Base-by-base conservation (phyloP, 148 eudicot genomes). In the Simmondsia chinensis region DNA sequence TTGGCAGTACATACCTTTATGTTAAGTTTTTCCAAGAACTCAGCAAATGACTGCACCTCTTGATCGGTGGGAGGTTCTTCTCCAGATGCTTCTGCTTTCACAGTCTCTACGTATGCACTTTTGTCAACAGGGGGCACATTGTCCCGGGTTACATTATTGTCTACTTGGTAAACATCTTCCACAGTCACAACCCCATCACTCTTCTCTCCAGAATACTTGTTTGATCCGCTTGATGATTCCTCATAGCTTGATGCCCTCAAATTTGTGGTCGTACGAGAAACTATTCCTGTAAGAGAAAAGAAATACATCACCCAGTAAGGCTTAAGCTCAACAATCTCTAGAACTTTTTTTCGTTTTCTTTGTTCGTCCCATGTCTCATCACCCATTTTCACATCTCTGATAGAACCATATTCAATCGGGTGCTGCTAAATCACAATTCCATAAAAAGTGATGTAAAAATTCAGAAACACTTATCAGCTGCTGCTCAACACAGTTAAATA, bases 161-260 rank as follows among this genome's bases (percentile, higher is more conserved):
- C 57, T 0, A 23, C 50, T 1, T 33, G 20, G 6, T 33, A 43
- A 22, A 27, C 59, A 48, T 66, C 74, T 25, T 61, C 74, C 12
- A 51, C 17, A 2, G 57, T 51, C 9, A 28, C 61, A 25, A 42
- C 50, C 19, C 36, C 50, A 26, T 59, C 65, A 31, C 43, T 31
- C 20, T 57, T 64, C 35, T 59, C 56, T 39, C 32, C 61, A 4
- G 23, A 24, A 61, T 48, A 71, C 8, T 43, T 60, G 54, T 38
- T 64, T 23, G 51, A 11, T 11, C 37, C 51, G 10, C 50, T 69
- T 11, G 82, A 61, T 5, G 47, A 47, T 13, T 73, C 77, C 21
- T 84, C 84, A 5, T 76, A 68, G 1, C 51, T 36, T 8, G 57
- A 30, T 49, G 78, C 63, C 46, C 65, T 74, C 28, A 68, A 27